phyloP scores from a whole-genome alignment of 164 flowering plant species.

The Vitis cinerea region DNA sequence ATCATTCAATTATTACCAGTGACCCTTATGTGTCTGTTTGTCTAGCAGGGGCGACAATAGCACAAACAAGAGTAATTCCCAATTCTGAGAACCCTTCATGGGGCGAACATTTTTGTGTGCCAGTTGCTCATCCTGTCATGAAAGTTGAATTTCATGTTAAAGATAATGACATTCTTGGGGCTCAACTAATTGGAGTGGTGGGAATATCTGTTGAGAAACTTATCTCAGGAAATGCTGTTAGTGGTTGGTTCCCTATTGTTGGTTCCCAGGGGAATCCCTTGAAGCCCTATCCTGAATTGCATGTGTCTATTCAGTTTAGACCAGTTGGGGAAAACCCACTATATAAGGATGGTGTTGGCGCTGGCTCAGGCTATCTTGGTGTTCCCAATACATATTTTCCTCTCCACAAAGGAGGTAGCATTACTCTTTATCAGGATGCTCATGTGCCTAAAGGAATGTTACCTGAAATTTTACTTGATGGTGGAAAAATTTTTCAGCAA shows the following conservation, averaged over 20 bases:
- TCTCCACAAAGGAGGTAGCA: conserved; percentile 53
- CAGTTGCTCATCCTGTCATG: conserved; percentile 63
- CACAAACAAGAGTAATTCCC: conserved; percentile 62
- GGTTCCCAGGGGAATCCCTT: conserved; percentile 33
- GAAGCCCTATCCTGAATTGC: conserved; percentile 52
- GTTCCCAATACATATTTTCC: conserved; percentile 70
- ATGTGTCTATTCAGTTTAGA: conserved; percentile 47
- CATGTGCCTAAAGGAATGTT: conserved; percentile 51
- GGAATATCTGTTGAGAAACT: conserved; percentile 46
- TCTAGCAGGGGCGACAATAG: conserved; percentile 68
- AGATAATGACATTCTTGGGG: conserved; percentile 80
- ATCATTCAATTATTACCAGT: conserved; percentile 53
- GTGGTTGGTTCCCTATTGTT: conserved; percentile 64
- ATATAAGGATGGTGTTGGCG: conserved; percentile 50
- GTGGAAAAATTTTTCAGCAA: conserved; percentile 45
- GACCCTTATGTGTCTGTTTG: conserved; percentile 81
- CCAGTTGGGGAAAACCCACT: conserved; percentile 49
- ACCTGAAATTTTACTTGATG: conserved; percentile 54
- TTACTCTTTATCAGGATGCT: conserved; percentile 80
- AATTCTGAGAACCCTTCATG: conserved; percentile 68
- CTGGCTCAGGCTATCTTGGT: conserved; percentile 47
- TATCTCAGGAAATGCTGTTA: conserved; percentile 37
- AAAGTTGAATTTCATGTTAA: conserved; percentile 70
- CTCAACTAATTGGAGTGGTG: conserved; percentile 66
- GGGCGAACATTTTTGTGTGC: conserved; percentile 63